These are phyloP conservation scores for Dipteronia sinensis DNA, from an alignment of 345 rosid species.

Conservation along the genomic window DNA sequence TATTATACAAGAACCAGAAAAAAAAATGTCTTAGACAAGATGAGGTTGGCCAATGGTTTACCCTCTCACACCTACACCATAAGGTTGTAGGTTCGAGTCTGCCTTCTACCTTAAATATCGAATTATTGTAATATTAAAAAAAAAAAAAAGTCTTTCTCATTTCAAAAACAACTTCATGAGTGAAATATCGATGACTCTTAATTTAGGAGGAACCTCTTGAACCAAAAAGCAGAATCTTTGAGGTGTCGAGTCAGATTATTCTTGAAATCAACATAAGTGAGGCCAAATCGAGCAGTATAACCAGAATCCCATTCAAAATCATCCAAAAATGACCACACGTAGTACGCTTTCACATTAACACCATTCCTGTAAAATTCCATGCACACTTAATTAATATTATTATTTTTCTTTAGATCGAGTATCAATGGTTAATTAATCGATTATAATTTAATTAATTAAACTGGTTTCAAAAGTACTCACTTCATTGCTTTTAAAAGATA, in stretches of 20 bases:
- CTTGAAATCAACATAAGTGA: constrained; percentile 14
- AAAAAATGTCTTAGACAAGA: too few relatives aligned
- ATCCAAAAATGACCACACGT: constrained; percentile 23
- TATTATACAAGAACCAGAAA: too few relatives aligned
- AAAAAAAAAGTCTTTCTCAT: too few relatives aligned
- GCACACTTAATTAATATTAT: neutral
- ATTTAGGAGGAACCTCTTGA: constrained; percentile 16
- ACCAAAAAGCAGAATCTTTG: constrained; percentile 18
- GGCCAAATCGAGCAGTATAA: constrained; percentile 16
- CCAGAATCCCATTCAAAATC: constrained; percentile 15
- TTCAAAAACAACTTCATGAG: too few relatives aligned
- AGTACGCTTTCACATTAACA: constrained; percentile 22
- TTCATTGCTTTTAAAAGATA: constrained; percentile 31
- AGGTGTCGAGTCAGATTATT: constrained; percentile 9
- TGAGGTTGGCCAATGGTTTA: too few relatives aligned
- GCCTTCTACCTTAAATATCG: too few relatives aligned
- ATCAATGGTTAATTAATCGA: neutral
- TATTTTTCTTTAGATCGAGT: neutral
- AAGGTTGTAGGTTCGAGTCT: too few relatives aligned
- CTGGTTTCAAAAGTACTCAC: constrained; percentile 3
- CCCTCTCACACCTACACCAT: too few relatives aligned
- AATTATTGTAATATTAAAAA: too few relatives aligned
- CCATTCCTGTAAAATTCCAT: constrained; percentile 1
- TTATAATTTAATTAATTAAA: neutral
- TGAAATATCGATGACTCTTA: too few relatives aligned